Base-by-base conservation (phyloP, 345 rosid genomes). In the Erysimum cheiranthoides region DNA sequence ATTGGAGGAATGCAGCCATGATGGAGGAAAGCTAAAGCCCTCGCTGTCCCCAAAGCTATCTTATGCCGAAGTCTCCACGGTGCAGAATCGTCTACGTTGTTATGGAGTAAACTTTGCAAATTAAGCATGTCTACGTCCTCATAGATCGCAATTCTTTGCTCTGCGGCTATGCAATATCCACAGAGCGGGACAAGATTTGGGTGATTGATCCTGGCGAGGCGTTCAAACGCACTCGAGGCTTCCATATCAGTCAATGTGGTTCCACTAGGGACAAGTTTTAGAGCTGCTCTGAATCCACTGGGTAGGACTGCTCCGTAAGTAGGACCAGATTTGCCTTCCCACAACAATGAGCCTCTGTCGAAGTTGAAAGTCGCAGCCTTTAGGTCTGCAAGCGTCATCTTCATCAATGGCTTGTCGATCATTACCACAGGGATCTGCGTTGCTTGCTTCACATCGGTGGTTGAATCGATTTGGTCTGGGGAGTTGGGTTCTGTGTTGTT, bases 1-100 rank as follows among this genome's bases (percentile, higher is more conserved):
- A 93, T 87, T 11, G 96, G 91, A n/a, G 97, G 97, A 11, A 87
- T 89, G 78, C 98, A 91, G 2, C 97, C 98, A 49, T 93, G 98
- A 51, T 91, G 98, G 14, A 93, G 91, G 64, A 91, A 91, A 34
- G 98, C 94, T 67, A 93, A 75, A 11, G 94, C 98, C 60, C 98
- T 82, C 16, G 98, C 98, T 0, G 93, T 86, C 53, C 97, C 98
- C n/a, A 93, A 82, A 10, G 97, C 97, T 54, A 88, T 81, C 75
- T 83, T 86, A 75, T 89, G 98, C 16, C 96, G 82, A 66, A 89
- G 81, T 73, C 76, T 83, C 98, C 98, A 93, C 14, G 89, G 77
- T 69, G 88, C 90, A 14, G 89, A 66, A 0, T 35, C 68, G 16
- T 66, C 58, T 45, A 70, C 82, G 52, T 80, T 91, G 45, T 78